phyloP scores from a whole-genome alignment of 1,139 yeast genomes.

The Eremothecium cymbalariae region DNA sequence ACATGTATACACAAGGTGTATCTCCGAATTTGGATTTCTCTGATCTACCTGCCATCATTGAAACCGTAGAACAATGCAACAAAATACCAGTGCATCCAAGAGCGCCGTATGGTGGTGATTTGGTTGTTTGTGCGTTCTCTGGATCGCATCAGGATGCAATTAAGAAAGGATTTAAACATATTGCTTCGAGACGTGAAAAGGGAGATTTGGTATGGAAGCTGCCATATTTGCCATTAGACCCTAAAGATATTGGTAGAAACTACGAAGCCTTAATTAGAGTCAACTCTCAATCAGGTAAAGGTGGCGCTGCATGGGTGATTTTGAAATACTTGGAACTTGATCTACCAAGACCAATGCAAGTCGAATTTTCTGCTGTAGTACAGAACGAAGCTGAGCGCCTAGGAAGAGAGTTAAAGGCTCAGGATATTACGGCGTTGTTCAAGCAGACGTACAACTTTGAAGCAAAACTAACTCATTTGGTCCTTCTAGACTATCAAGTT shows the following conservation, averaged over 20 bases:
- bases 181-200: conserved; percentile 41
- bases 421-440: conserved; percentile 71
- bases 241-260: conserved; percentile 90
- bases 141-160: conserved; percentile 98
- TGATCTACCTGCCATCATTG: conserved; percentile 71
- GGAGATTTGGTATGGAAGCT: conserved; percentile 59
- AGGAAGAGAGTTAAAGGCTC: conserved; percentile 76
- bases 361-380: conserved; percentile 77
- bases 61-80: conserved; percentile 86
- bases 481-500: conserved; percentile 45
- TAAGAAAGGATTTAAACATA: conserved; percentile 80
- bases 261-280: conserved; percentile 97
- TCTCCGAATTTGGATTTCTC: conserved; percentile 81
- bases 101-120: conserved; percentile 95
- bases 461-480: conserved; percentile 32
- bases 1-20: conserved; percentile 90
- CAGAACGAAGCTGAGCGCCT: conserved; percentile 72
- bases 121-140: conserved; percentile 92
- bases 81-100: conserved; percentile 89
- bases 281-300: conserved; percentile 96
- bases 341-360: conserved; percentile 85
- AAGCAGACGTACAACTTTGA: conserved; percentile 61
- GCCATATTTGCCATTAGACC: conserved; percentile 94
- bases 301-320: conserved; percentile 98
- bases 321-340: conserved; percentile 82